Conservation (phyloP, 2,329 filamentous ascomycete species). For the Phialophora expanda region DNA sequence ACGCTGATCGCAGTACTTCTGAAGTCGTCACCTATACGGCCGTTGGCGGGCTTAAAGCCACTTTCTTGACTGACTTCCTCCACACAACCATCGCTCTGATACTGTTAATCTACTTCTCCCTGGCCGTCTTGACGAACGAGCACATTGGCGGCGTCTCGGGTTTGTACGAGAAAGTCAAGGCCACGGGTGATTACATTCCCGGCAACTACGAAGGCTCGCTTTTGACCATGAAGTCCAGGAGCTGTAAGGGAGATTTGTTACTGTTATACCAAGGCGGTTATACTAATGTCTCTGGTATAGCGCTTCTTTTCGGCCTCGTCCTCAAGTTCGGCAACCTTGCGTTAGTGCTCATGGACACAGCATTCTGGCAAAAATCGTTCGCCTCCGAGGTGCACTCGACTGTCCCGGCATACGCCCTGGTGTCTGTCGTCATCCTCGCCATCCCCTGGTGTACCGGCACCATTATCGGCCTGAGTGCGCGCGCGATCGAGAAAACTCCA, state of each 20-base stretch:
- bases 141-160: constrained; percentile 23
- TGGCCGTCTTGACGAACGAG: constrained; percentile 23
- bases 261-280: not conserved
- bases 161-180: constrained; percentile 47
- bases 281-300: constrained; percentile 12
- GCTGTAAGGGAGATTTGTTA: constrained; percentile 42
- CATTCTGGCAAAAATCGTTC: constrained; percentile 61
- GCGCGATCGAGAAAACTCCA: constrained; percentile 54
- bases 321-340: constrained; percentile 58
- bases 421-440: constrained; percentile 53
- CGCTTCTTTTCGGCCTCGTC: constrained; percentile 49
- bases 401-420: constrained; percentile 56
- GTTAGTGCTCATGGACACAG: constrained; percentile 59
- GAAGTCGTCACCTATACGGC: constrained; percentile 47
- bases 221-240: constrained; percentile 56
- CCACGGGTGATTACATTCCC: constrained; percentile 51
- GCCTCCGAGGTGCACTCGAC: constrained; percentile 55
- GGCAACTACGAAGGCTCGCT: constrained; percentile 57
- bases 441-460: constrained; percentile 57
- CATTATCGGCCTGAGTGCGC: constrained; percentile 53
- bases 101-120: constrained; percentile 49
- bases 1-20: constrained; percentile 11
- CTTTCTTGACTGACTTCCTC: constrained; percentile 56
- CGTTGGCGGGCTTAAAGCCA: constrained; percentile 57
- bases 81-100: constrained; percentile 57